phyloP scores from a whole-genome alignment of 2,329 filamentous ascomycete species.

The Colletotrichum lindemuthianum region DNA sequence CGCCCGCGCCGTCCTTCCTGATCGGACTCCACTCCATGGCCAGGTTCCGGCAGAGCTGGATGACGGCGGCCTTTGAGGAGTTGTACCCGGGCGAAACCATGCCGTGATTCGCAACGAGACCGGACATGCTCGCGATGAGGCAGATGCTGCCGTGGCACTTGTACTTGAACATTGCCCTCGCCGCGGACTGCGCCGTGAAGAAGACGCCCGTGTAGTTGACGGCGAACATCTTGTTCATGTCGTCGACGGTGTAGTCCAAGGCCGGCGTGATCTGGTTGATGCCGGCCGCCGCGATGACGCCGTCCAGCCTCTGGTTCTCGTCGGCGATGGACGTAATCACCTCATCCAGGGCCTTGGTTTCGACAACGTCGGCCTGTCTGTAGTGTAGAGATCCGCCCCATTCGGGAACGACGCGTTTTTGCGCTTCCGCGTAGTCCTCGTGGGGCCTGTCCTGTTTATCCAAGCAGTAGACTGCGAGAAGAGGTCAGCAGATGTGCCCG shows the following conservation, averaged over 20 bases:
- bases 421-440: constrained; percentile 69
- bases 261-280: constrained; percentile 75
- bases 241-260: constrained; percentile 69
- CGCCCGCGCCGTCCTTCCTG: constrained; percentile 52
- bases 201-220: constrained; percentile 77
- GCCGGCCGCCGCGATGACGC: constrained; percentile 75
- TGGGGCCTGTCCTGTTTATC: constrained; percentile 61
- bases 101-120: constrained; percentile 64
- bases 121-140: constrained; percentile 67
- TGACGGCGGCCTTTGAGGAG: constrained; percentile 71
- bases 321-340: constrained; percentile 69
- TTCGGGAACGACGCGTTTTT: constrained; percentile 68
- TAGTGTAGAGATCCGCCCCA: constrained; percentile 74
- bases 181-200: constrained; percentile 77
- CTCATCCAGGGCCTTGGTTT: constrained; percentile 67
- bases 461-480: constrained; percentile 62
- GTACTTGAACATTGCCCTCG: constrained; percentile 67
- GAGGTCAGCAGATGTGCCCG: background rate
- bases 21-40: constrained; percentile 70
- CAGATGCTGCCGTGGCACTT: constrained; percentile 65
- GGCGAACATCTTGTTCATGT: constrained; percentile 71
- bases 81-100: constrained; percentile 75
- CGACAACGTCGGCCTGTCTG: constrained; percentile 73
- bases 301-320: constrained; percentile 70
- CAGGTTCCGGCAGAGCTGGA: constrained; percentile 70